Base-by-base conservation (phyloP, 768 basidiomycete species). In the Lentinula guzmanii region DNA sequence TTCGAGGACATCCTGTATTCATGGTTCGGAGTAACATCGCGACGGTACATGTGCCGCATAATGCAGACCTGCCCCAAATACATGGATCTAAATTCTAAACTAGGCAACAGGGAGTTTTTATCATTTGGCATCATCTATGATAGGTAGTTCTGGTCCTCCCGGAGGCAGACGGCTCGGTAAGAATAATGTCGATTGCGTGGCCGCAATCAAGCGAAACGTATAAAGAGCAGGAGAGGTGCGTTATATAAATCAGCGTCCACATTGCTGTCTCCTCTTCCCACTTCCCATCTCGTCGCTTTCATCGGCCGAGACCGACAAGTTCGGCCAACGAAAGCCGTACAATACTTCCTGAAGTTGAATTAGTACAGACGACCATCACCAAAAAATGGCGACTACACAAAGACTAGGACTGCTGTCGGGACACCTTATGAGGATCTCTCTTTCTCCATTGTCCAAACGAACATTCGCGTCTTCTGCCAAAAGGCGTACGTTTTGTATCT, bases 381-480 rank as follows among this genome's bases (percentile, higher is more conserved):
- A 18, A 18, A 28, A 8, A 2, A 59, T 50, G 58, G 34, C 58
- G 18, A 24, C 58, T 33, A 34, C 45, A 24, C 58, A 35, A 11
- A 46, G 59, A 60, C 16, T 60, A 0, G 51, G 59, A 18, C 59
- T 60, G 5, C 18, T 60, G 15, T 60, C 59, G 15, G 59, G 35
- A n/a, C 50, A 60, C 33, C 28, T 60, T 1, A 21, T 46, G 5
- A 43, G 51, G 15, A 52, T 13, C 2, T 52, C 59, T 35, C 24
- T 50, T 48, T 15, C 46, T 59, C 37, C 56, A 28, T 46, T 28
- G 9, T 42, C 41, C 13, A 48, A 13, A n/a, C 46, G 59, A 43
- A 24, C 50, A 15, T 60, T 60, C 33, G 21, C 45, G 16, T 52
- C 50, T 31, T 60, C 59, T 10, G 34, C 37, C 16, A 60, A 48